Percentiles rank a stretch among this genome's conserved stretches.
These are phyloP conservation scores for Thoreauomyces humboldtii DNA, from an alignment of 192 early-diverging fungal species.

Conservation along the genomic window DNA sequence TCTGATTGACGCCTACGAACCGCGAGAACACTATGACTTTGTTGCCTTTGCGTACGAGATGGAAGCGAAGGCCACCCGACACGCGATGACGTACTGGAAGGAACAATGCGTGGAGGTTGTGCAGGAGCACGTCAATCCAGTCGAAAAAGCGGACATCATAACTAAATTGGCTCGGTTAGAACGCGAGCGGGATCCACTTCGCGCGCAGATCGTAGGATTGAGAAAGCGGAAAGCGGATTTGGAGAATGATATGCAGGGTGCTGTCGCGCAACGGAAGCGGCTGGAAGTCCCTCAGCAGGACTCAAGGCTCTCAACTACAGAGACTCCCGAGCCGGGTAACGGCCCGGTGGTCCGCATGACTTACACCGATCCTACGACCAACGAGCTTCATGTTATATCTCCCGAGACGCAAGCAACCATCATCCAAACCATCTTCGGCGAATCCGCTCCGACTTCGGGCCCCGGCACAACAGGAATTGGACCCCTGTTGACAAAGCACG, in stretches of 20 bases:
- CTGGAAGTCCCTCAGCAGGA: conserved; percentile 34
- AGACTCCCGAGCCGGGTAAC: no score
- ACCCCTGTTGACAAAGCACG: conserved; percentile 45
- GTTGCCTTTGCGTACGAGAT: conserved; percentile 39
- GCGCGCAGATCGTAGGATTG: conserved; percentile 26
- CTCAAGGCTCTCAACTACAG: no score
- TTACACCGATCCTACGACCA: conserved; percentile 40
- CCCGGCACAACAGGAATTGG: conserved; percentile 14
- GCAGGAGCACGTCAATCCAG: conserved; percentile 37
- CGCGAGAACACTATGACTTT: conserved; percentile 40
- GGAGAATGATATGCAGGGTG: conserved; percentile 34
- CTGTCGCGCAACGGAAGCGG: conserved; percentile 35
- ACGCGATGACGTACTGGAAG: conserved; percentile 38
- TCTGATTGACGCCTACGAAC: conserved; percentile 17
- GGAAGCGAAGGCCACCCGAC: conserved; percentile 16
- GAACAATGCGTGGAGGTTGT: conserved; percentile 44
- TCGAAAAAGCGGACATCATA: conserved; percentile 37
- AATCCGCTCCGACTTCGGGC: neutral
- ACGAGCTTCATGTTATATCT: conserved; percentile 39
- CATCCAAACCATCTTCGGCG: conserved; percentile 43
- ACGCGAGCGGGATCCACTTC: conserved; percentile 28
- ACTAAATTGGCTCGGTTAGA: conserved; percentile 29
- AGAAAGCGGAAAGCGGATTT: conserved; percentile 36
- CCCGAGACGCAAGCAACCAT: conserved; percentile 32
- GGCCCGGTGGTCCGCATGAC: conserved; percentile 13